These are phyloP conservation scores for Auricularia heimuer DNA, from an alignment of 768 basidiomycete genomes.

Conservation along the genomic window DNA sequence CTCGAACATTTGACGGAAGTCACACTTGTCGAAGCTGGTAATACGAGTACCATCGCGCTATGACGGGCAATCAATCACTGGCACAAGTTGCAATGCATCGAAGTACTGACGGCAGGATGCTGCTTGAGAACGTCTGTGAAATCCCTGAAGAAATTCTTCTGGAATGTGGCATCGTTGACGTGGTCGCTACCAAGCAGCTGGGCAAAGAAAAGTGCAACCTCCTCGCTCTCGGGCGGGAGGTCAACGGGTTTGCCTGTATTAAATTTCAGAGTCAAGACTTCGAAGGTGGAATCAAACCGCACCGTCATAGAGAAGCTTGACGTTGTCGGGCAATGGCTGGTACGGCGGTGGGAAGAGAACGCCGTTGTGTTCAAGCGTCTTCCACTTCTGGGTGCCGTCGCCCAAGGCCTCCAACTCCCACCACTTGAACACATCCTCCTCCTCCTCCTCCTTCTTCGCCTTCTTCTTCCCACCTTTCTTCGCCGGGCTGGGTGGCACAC, in stretches of 20 bases:
- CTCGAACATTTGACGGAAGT: conserved; percentile 92
- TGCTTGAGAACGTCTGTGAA: conserved; percentile 69
- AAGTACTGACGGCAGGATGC: conserved; percentile 66
- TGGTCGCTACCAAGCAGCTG: conserved; percentile 91
- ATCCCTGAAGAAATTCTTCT: conserved; percentile 93
- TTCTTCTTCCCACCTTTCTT: conserved; percentile 27
- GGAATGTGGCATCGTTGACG: conserved; percentile 77
- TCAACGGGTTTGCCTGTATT: conserved; percentile 61
- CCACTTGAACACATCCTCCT: conserved; percentile 71
- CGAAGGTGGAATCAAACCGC: conserved; percentile 17
- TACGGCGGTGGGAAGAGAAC: conserved; percentile 96
- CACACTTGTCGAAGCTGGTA: conserved; percentile 66
- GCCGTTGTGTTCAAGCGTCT: conserved; percentile 88
- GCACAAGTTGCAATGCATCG: conserved; percentile 5
- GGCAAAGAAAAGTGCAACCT: conserved; percentile 94
- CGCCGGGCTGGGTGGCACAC: neutral
- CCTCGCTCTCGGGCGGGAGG: conserved; percentile 80
- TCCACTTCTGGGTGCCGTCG: conserved; percentile 82
- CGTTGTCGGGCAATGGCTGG: conserved; percentile 63
- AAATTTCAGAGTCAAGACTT: conserved; percentile 6
- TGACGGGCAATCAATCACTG: neutral
- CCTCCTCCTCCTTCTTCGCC: conserved; percentile 56
- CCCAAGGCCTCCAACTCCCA: conserved; percentile 66
- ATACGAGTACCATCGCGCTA: conserved; percentile 71
- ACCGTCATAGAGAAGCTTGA: conserved; percentile 97